Conservation (phyloP, 2,329 filamentous ascomycete genomes). For the Thelonectria rubi region DNA sequence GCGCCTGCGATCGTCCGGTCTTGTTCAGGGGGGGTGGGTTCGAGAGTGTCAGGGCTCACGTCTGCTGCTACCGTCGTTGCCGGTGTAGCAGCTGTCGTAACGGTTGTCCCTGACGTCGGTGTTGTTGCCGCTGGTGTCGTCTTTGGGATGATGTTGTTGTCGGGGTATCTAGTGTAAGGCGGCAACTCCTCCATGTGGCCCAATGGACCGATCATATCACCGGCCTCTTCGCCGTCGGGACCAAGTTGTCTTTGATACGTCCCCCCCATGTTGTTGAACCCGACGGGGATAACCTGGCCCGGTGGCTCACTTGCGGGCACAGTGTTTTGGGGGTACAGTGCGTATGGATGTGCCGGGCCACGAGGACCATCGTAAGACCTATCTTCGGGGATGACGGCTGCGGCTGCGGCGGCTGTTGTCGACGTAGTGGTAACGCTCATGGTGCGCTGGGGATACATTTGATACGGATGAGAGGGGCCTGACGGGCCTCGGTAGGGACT, state of each 20-base stretch:
- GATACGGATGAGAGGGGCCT: conserved; percentile 84
- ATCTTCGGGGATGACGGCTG: conserved; percentile 53
- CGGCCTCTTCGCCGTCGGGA: conserved; percentile 85
- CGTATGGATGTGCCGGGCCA: conserved; percentile 84
- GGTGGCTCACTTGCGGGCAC: conserved; percentile 59
- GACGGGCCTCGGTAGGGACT: conserved; percentile 75
- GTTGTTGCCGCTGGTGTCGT: conserved; percentile 22
- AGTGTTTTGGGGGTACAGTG: conserved; percentile 85
- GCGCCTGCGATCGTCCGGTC: conserved; percentile 59
- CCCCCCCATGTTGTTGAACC: conserved; percentile 74
- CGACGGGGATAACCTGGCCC: conserved; percentile 67
- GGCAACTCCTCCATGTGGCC: conserved; percentile 92
- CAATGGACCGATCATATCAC: conserved; percentile 85
- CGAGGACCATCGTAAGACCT: conserved; percentile 66
- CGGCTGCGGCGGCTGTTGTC: conserved; percentile 70
- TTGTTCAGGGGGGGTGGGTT: conserved; percentile 21
- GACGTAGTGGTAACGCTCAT: conserved; percentile 78
- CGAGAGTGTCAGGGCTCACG: conserved; percentile 3
- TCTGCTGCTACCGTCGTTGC: neutral
- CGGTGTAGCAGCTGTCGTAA: conserved; percentile 9
- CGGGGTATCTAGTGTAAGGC: conserved; percentile 89
- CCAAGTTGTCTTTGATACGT: conserved; percentile 78
- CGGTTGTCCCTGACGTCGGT: conserved; percentile 24
- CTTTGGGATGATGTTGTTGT: conserved; percentile 65
- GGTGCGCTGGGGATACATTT: conserved; percentile 79